phyloP scores from a whole-genome alignment of 2,329 filamentous ascomycete species.

The Triangularia verruculosa region DNA sequence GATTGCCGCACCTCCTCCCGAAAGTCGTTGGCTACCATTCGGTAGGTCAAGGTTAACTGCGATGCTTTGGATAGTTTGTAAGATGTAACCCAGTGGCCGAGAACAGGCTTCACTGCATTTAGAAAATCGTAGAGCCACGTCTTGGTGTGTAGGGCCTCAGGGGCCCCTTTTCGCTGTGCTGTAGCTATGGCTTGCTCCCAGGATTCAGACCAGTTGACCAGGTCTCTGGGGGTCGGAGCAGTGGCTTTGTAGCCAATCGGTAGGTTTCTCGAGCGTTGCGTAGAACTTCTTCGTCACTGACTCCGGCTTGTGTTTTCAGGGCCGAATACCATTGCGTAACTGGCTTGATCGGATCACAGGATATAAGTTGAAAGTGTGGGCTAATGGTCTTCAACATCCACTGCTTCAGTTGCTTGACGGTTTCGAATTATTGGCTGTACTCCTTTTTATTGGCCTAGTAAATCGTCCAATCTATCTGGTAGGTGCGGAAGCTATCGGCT shows the following conservation, averaged over 20 bases:
- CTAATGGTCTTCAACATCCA: conserved; percentile 7
- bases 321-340: conserved; percentile 5
- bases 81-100: conserved; percentile 6
- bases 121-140: conserved; percentile 5
- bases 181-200: conserved; percentile 5
- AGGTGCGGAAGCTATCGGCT: conserved; percentile 1
- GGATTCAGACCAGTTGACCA: conserved; percentile 7
- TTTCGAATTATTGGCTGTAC: conserved; percentile 4
- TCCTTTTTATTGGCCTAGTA: conserved; percentile 5
- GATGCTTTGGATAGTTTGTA: neutral
- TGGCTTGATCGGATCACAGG: neutral
- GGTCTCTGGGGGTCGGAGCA: neutral
- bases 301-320: neutral
- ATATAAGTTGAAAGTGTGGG: conserved; percentile 1
- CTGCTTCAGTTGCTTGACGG: conserved; percentile 2
- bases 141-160: neutral
- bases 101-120: conserved; percentile 6
- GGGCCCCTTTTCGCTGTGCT: conserved; percentile 5
- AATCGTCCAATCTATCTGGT: conserved; percentile 12
- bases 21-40: conserved; percentile 4
- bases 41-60: conserved; percentile 7
- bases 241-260: neutral
- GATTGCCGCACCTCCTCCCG: conserved; percentile 4
- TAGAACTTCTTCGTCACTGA: conserved; percentile 2
- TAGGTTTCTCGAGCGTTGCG: neutral